These are phyloP conservation scores for Porphyrellus cyaneotinctus DNA, from an alignment of 768 basidiomycete species.

Conservation along the genomic window DNA sequence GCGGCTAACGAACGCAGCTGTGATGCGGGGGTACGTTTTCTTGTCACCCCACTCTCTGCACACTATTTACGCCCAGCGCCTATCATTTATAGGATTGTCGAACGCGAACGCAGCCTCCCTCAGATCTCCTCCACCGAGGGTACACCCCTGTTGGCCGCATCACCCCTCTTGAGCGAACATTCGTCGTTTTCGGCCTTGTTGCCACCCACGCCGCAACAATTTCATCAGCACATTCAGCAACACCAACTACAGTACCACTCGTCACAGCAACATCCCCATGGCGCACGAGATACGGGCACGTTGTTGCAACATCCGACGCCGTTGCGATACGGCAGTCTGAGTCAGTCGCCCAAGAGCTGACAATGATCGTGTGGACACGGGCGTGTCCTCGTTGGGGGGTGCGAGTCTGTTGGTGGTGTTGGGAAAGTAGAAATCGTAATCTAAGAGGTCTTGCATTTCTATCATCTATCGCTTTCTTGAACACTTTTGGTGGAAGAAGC, in stretches of 20 bases:
- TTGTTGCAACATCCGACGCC: constrained; percentile 8
- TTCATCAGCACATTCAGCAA: constrained; percentile 18
- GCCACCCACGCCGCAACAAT: constrained; percentile 17
- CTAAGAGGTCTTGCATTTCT: too few species aligned
- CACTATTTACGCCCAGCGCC: neutral
- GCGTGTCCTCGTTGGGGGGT: neutral
- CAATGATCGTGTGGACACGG: neutral
- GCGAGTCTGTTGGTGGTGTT: neutral
- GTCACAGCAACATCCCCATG: neutral
- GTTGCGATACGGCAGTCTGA: constrained; percentile 17
- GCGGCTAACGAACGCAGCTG: constrained; percentile 63
- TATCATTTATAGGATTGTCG: constrained; percentile 44
- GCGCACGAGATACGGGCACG: neutral
- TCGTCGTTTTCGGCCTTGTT: constrained; percentile 4
- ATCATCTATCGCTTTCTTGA: too few species aligned
- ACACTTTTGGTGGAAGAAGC: too few species aligned
- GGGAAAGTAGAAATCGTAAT: neutral
- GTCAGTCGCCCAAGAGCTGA: constrained; percentile 12
- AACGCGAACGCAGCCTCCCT: constrained; percentile 41
- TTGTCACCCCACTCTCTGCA: neutral
- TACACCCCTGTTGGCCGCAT: constrained; percentile 33
- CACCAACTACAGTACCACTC: constrained; percentile 12
- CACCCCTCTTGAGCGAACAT: constrained; percentile 6
- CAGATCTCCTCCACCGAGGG: constrained; percentile 31
- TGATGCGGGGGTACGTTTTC: constrained; percentile 67